Conservation (phyloP, 306 rosid genomes). For the Prosopis cineraria region DNA sequence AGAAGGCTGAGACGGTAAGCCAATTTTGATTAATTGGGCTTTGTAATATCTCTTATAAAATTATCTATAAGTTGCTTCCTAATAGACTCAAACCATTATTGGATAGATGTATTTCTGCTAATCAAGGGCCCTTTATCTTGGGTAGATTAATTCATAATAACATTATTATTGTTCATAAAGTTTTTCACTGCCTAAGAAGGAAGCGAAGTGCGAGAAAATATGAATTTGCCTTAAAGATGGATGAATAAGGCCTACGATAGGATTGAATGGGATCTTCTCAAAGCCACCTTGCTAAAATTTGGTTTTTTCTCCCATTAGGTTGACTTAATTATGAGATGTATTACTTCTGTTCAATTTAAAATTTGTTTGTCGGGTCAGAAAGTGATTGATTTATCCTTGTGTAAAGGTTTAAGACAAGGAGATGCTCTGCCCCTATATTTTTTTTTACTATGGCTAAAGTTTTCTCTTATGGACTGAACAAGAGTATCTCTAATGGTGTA, state of each 20-base stretch:
- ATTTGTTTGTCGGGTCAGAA: neutral
- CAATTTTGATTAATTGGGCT: neutral
- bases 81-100: neutral
- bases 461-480: too few relatives aligned
- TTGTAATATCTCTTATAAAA: neutral
- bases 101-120: neutral
- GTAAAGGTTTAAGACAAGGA: neutral
- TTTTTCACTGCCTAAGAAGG: too few relatives aligned
- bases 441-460: too few relatives aligned
- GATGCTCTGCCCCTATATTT: neutral
- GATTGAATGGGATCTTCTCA: neutral
- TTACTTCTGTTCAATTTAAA: neutral
- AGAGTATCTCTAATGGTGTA: accelerated
- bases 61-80: too few relatives aligned
- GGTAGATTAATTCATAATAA: too few relatives aligned
- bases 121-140: neutral
- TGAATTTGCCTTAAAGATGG: neutral
- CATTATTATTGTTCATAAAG: too few relatives aligned
- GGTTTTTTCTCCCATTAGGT: neutral
- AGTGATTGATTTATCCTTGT: accelerated
- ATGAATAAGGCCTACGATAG: neutral
- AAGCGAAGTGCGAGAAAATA: accelerated
- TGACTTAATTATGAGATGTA: neutral
- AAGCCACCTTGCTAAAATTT: too few relatives aligned
- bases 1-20: neutral